Conservation (phyloP, 1,139 yeast genomes). For the Lodderomyces elongisporus region DNA sequence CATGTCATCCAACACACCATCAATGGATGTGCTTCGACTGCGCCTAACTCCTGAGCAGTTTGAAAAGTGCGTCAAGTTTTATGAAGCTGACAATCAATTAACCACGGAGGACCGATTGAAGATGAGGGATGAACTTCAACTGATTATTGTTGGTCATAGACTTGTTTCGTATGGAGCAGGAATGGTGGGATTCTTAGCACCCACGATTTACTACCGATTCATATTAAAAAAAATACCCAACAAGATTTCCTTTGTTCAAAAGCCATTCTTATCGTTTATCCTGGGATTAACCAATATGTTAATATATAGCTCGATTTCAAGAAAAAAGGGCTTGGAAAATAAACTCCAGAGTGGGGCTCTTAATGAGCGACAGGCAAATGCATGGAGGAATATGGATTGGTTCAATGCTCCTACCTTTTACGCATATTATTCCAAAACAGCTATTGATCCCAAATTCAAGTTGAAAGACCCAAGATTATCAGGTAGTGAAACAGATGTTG, state of each 20-base stretch:
- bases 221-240: slow-evolving; percentile 6
- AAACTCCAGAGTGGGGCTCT: slow-evolving; percentile 4
- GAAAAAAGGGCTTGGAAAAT: slow-evolving; percentile 21
- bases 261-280: slow-evolving; percentile 31
- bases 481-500: too few relatives aligned
- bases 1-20: too few relatives aligned
- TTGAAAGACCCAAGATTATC: slow-evolving; percentile 10
- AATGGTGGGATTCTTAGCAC: slow-evolving; percentile 21
- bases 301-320: slow-evolving; percentile 21
- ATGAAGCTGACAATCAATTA: slow-evolving; percentile 39
- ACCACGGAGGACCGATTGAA: slow-evolving; percentile 27
- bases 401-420: slow-evolving; percentile 34
- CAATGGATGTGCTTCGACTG: too few relatives aligned
- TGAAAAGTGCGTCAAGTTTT: slow-evolving; percentile 34
- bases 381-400: slow-evolving; percentile 38
- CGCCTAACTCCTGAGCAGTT: slow-evolving; percentile 24
- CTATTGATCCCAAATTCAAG: slow-evolving; percentile 28
- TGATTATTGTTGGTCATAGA: slow-evolving; percentile 23
- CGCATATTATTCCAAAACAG: slow-evolving; percentile 30
- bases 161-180: slow-evolving; percentile 23
- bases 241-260: slow-evolving; percentile 16
- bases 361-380: slow-evolving; percentile 15
- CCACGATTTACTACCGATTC: slow-evolving; percentile 20
- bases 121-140: slow-evolving; percentile 28
- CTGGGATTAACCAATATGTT: slow-evolving; percentile 25